A percentile compares a stretch with the other conserved stretches of the same genome.
These are phyloP conservation scores for Hawksworthiomyces lignivorus DNA, from an alignment of 2,329 filamentous ascomycete genomes.

Conservation along the genomic window DNA sequence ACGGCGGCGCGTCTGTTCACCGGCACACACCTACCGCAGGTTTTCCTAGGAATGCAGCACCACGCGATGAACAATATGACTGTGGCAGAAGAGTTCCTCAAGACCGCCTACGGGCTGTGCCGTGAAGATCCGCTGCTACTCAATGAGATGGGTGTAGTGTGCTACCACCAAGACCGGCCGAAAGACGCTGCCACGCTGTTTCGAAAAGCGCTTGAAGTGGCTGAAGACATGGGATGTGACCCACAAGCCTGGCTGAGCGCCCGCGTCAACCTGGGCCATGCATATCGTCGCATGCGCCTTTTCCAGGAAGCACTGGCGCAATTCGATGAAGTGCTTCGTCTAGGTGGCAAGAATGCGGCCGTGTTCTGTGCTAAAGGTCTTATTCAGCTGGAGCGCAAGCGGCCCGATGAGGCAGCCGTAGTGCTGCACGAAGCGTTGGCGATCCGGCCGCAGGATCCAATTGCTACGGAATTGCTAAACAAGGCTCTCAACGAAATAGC, in stretches of 20 bases:
- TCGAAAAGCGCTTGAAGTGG: conserved; percentile 65
- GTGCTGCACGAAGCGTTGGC: conserved; percentile 80
- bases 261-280: conserved; percentile 82
- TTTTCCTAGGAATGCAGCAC: conserved; percentile 98
- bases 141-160: conserved; percentile 94
- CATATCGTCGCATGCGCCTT: conserved; percentile 64
- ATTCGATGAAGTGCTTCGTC: conserved; percentile 80
- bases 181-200: conserved; percentile 73
- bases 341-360: conserved; percentile 69
- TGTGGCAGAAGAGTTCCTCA: conserved; percentile 88
- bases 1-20: conserved; percentile 93
- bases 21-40: conserved; percentile 88
- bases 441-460: conserved; percentile 69
- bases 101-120: conserved; percentile 77
- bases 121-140: conserved; percentile 80
- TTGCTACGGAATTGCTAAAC: conserved; percentile 69
- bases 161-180: conserved; percentile 81
- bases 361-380: conserved; percentile 80
- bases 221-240: conserved; percentile 74
- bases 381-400: conserved; percentile 69
- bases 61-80: conserved; percentile 92
- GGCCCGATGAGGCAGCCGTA: conserved; percentile 68
- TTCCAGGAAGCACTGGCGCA: conserved; percentile 66
- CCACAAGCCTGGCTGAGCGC: conserved; percentile 76
- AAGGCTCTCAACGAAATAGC: conserved; percentile 61